A percentile compares a stretch with the other conserved stretches of the same genome.
Evolutionary conservation across 2,329 filamentous ascomycete genomes (phyloP).

Genomic region (Colletotrichum chrysophilum): DNA sequence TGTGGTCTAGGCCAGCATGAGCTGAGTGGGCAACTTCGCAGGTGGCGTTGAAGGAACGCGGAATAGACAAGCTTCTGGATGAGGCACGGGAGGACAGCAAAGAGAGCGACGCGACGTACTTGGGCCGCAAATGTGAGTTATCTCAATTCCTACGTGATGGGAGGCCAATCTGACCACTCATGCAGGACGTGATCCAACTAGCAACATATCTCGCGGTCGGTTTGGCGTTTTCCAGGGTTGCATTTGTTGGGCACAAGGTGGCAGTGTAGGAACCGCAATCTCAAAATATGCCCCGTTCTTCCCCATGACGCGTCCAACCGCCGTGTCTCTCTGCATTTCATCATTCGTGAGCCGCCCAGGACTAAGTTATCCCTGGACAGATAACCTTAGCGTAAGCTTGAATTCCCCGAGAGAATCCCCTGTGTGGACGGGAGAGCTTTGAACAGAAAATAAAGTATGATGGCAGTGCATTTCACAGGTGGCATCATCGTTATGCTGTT

Average conservation of each 20-base stretch:
- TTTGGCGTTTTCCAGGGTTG: constrained; percentile 8
- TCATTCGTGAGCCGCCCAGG: background rate
- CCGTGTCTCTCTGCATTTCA: background rate
- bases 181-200: background rate
- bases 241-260: constrained; percentile 2
- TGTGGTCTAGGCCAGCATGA: background rate
- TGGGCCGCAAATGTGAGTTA: constrained; percentile 46
- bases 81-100: constrained; percentile 89
- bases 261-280: constrained; percentile 13
- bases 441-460: background rate
- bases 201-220: background rate
- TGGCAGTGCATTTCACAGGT: background rate
- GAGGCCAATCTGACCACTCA: background rate
- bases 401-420: background rate
- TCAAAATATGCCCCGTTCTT: background rate
- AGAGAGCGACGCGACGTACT: constrained; percentile 74
- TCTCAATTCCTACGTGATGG: background rate
- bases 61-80: constrained; percentile 91
- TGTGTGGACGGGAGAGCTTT: background rate
- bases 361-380: background rate
- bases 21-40: constrained; percentile 38
- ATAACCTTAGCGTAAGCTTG: background rate
- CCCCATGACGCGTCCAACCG: constrained; percentile 9
- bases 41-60: constrained; percentile 85
- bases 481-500: background rate